A percentile compares a stretch with the other conserved stretches of the same genome.
Conservation (phyloP, 139 green algal genomes). For the Micromonas pusilla region DNA sequence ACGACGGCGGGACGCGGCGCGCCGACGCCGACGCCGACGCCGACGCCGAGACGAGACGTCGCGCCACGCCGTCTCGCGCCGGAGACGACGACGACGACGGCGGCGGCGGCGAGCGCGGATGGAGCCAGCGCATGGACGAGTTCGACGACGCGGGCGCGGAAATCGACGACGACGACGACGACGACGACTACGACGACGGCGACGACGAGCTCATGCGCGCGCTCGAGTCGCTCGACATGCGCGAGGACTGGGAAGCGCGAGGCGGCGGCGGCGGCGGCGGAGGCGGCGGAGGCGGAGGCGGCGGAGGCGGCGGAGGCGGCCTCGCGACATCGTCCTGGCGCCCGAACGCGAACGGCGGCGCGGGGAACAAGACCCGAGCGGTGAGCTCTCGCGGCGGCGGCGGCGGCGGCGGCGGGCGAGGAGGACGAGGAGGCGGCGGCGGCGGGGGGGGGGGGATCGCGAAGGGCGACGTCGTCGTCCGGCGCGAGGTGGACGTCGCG, state of each 20-base stretch:
- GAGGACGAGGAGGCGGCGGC: too few species aligned
- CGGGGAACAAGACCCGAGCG: constrained; percentile 25
- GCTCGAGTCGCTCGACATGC: constrained; percentile 64
- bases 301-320: not conserved
- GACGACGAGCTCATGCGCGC: constrained; percentile 54
- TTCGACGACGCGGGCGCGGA: constrained; percentile 19
- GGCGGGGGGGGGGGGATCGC: too few species aligned
- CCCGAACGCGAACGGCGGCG: constrained; percentile 38
- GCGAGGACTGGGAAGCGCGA: constrained; percentile 38
- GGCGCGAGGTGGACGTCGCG: constrained; percentile 30
- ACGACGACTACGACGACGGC: constrained; percentile 40
- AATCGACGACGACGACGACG: constrained; percentile 34
- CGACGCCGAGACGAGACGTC: not conserved
- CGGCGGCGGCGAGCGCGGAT: not conserved
- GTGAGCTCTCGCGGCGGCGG: too few species aligned
- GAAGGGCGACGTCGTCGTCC: constrained; percentile 4
- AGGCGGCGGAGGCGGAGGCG: constrained; percentile 6
- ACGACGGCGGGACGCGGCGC: not conserved
- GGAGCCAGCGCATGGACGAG: not conserved
- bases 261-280: not conserved
- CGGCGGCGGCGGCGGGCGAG: too few species aligned
- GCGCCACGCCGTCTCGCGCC: not conserved
- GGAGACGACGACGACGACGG: not conserved
- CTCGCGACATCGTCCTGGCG: not conserved
- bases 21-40: not conserved